Conservation (phyloP, 306 rosid genomes). For the Cucumis melo region DNA sequence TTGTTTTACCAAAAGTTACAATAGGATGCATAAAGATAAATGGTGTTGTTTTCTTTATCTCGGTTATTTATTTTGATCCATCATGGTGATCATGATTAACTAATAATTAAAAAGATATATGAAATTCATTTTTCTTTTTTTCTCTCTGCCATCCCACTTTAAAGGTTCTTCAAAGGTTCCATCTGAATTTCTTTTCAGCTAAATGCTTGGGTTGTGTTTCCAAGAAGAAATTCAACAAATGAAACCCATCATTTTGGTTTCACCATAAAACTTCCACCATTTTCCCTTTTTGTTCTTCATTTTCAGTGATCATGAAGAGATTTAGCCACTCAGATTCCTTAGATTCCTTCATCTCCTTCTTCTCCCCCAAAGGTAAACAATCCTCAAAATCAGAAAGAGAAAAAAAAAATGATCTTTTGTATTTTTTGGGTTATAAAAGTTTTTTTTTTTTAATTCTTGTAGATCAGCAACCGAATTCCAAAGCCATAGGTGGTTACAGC, state of each 20-base stretch:
- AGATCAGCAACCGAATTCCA: constrained; percentile 2
- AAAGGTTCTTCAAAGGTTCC: neutral
- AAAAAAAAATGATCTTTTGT: neutral
- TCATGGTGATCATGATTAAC: neutral
- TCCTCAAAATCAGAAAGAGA: neutral
- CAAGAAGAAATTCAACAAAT: neutral
- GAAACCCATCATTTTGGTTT: neutral
- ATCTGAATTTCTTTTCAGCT: neutral
- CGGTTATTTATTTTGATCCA: too few species aligned
- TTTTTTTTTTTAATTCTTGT: neutral
- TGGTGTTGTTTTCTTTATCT: too few species aligned
- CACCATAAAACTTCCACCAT: neutral
- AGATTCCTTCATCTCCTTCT: constrained; percentile 26
- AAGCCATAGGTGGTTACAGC: constrained; percentile 26
- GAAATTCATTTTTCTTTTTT: neutral
- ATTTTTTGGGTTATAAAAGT: neutral
- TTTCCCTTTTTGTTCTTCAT: neutral
- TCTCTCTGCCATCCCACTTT: neutral
- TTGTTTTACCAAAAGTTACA: too few species aligned
- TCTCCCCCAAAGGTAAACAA: constrained; percentile 37
- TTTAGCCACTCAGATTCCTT: constrained; percentile 24
- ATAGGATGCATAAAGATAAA: too few species aligned
- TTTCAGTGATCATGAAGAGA: constrained; percentile 32
- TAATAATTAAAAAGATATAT: neutral
- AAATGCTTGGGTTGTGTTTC: neutral